Conservation (phyloP, 2,329 filamentous ascomycete species). For the Sclerotinia glacialis region DNA sequence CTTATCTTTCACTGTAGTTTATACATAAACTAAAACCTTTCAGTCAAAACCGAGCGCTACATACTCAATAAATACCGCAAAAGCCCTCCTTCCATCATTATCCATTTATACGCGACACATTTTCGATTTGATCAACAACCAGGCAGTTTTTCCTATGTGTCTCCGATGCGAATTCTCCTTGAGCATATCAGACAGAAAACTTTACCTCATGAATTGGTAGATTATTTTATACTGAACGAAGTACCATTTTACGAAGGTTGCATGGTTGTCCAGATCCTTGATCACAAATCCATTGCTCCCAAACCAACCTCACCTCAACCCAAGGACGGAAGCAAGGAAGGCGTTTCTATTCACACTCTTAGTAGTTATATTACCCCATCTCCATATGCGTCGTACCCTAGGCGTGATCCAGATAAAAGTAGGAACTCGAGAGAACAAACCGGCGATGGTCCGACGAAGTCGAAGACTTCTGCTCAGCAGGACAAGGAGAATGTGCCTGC, state of each 20-base stretch:
- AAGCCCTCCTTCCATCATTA: conserved; percentile 74
- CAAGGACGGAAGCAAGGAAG: conserved; percentile 57
- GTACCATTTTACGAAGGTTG: conserved; percentile 92
- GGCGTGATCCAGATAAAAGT: conserved; percentile 42
- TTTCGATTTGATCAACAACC: conserved; percentile 86
- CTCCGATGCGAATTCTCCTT: conserved; percentile 77
- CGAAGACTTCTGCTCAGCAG: conserved; percentile 42
- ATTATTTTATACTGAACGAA: conserved; percentile 61
- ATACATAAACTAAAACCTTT: neutral
- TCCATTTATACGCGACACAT: conserved; percentile 81
- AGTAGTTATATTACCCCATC: conserved; percentile 89
- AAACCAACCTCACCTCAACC: conserved; percentile 57
- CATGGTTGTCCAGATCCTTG: conserved; percentile 89
- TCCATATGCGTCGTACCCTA: conserved; percentile 73
- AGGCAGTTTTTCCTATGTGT: conserved; percentile 87
- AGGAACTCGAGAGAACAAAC: conserved; percentile 41
- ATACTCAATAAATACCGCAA: conserved; percentile 78
- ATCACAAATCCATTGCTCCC: conserved; percentile 69
- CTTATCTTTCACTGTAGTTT: conserved; percentile 32
- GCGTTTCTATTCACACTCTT: conserved; percentile 89
- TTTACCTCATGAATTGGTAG: conserved; percentile 84
- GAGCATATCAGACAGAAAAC: conserved; percentile 75
- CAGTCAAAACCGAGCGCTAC: conserved; percentile 71
- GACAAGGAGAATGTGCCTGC: conserved; percentile 60
- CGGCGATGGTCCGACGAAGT: conserved; percentile 31